Conservation (phyloP, 2,329 filamentous ascomycete genomes). For the Neonectria sp. region DNA sequence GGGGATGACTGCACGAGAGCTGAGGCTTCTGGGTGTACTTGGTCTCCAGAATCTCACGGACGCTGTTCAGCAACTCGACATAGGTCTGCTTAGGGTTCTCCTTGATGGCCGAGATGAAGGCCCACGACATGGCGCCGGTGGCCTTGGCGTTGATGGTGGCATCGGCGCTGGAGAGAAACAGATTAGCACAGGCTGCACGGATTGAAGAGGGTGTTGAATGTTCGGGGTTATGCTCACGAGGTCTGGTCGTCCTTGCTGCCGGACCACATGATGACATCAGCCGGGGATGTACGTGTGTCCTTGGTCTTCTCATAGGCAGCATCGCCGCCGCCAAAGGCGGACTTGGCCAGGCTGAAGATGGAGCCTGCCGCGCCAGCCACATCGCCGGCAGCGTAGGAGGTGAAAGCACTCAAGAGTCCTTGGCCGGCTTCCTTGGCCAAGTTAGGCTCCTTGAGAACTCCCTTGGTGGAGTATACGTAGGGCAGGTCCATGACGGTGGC, state of each 20-base stretch:
- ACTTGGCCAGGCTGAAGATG: conserved; percentile 89
- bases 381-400: conserved; percentile 87
- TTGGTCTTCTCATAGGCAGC: conserved; percentile 84
- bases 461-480: conserved; percentile 86
- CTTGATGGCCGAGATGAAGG: conserved; percentile 91
- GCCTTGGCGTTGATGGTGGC: conserved; percentile 90
- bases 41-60: conserved; percentile 87
- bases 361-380: conserved; percentile 84
- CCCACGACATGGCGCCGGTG: conserved; percentile 98
- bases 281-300: conserved; percentile 91
- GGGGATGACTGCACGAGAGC: conserved; percentile 93
- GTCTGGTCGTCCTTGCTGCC: conserved; percentile 97
- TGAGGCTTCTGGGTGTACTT: conserved; percentile 98
- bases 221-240: conserved; percentile 64
- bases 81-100: conserved; percentile 97
- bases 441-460: conserved; percentile 85
- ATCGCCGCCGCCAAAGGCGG: conserved; percentile 84
- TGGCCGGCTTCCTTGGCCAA: conserved; percentile 84
- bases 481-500: conserved; percentile 84
- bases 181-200: conserved; percentile 39
- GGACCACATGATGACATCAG: conserved; percentile 98
- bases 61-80: conserved; percentile 94
- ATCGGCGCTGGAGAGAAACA: conserved; percentile 76
- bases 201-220: conserved; percentile 20
- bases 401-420: conserved; percentile 80